phyloP scores from a whole-genome alignment of 1,139 yeast species.

The Yamadazyma mexicana region DNA sequence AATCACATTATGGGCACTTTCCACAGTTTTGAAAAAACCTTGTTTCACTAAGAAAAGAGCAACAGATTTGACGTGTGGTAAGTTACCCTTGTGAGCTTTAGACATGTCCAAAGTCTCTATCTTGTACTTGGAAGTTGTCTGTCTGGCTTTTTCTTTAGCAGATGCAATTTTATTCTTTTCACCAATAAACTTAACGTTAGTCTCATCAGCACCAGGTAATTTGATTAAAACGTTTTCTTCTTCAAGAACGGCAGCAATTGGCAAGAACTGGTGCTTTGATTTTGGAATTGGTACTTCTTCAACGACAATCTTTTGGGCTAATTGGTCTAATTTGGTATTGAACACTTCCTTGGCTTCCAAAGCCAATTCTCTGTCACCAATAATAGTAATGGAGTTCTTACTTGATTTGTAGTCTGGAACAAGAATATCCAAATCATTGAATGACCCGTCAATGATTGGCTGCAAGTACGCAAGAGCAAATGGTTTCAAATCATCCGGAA shows the following conservation, averaged over 20 bases:
- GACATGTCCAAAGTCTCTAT: slow-evolving; percentile 79
- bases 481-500: slow-evolving; percentile 50
- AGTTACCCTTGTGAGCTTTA: slow-evolving; percentile 81
- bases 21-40: slow-evolving; percentile 47
- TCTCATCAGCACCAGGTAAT: slow-evolving; percentile 49
- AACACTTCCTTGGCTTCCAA: slow-evolving; percentile 50
- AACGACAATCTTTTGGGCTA: slow-evolving; percentile 36
- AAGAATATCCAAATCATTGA: slow-evolving; percentile 29
- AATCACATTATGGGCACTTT: slow-evolving; percentile 48
- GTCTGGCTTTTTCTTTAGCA: slow-evolving; percentile 64
- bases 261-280: slow-evolving; percentile 47
- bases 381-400: slow-evolving; percentile 36
- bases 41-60: slow-evolving; percentile 63
- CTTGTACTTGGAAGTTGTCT: slow-evolving; percentile 46
- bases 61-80: slow-evolving; percentile 71
- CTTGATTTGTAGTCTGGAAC: slow-evolving; percentile 33
- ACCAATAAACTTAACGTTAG: slow-evolving; percentile 67
- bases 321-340: slow-evolving; percentile 43
- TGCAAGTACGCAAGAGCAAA: slow-evolving; percentile 42
- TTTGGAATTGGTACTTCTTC: slow-evolving; percentile 47
- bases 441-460: slow-evolving; percentile 21
- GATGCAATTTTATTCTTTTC: slow-evolving; percentile 50
- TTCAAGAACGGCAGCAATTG: slow-evolving; percentile 45
- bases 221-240: slow-evolving; percentile 62
- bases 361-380: slow-evolving; percentile 68